These are phyloP conservation scores for Rhodofomes roseus DNA, from an alignment of 1,284 basidiomycete genomes.

Conservation along the genomic window DNA sequence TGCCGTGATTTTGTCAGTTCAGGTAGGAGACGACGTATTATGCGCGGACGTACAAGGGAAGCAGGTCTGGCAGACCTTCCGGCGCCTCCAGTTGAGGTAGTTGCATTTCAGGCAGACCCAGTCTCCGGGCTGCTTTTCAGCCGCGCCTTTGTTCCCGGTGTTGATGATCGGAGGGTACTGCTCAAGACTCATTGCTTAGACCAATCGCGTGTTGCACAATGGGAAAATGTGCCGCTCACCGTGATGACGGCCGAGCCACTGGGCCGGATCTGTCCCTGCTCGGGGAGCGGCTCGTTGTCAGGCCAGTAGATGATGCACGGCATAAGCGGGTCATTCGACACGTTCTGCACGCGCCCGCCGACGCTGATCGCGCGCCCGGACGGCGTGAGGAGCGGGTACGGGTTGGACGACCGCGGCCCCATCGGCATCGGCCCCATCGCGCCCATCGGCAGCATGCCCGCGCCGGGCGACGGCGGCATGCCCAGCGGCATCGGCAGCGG, in stretches of 20 bases:
- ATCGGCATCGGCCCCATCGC: slow-evolving; percentile 15
- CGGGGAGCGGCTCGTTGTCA: slow-evolving; percentile 77
- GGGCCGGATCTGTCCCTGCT: slow-evolving; percentile 72
- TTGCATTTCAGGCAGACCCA: slow-evolving; percentile 85
- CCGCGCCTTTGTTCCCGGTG: slow-evolving; percentile 85
- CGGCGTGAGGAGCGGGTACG: slow-evolving; percentile 70
- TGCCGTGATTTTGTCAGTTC: slow-evolving; percentile 5
- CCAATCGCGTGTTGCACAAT: too few relatives aligned
- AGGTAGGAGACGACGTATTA: neutral
- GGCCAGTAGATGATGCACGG: slow-evolving; percentile 86
- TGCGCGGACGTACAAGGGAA: slow-evolving; percentile 59
- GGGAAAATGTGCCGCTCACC: slow-evolving; percentile 34
- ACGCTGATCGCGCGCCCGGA: slow-evolving; percentile 69
- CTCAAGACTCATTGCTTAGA: neutral
- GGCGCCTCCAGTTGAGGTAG: slow-evolving; percentile 81
- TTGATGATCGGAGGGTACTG: slow-evolving; percentile 84
- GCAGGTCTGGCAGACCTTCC: slow-evolving; percentile 88
- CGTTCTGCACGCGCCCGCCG: slow-evolving; percentile 73
- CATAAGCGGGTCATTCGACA: slow-evolving; percentile 62
- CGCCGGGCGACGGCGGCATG: neutral
- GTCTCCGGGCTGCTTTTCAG: slow-evolving; percentile 85
- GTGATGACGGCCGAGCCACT: slow-evolving; percentile 45
- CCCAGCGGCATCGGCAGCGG: neutral
- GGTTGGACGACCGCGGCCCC: slow-evolving; percentile 29
- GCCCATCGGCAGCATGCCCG: neutral